Base-by-base conservation (phyloP, 257 asterid genomes). In the Solanum virginianum region DNA sequence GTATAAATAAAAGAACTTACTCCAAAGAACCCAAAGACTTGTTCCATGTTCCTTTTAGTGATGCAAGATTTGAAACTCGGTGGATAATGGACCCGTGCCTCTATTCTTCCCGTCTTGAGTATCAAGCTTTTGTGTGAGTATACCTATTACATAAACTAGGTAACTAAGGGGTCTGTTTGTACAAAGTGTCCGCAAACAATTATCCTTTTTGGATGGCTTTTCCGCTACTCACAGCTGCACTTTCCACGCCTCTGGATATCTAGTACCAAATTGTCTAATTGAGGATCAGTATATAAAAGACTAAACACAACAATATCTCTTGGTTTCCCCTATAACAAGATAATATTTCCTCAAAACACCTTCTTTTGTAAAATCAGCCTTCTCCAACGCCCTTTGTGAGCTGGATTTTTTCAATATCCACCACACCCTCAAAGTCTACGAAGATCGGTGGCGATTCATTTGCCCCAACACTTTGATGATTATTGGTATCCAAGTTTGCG, bases 351-450 rank as follows among this genome's bases (percentile, higher is more conserved):
- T 93, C 82, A 94, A 51, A 41, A 95, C 84, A 63, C 98, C 98
- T 86, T 95, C 98, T 32, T 86, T 91, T 26, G 9, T 57, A 45
- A 95, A 95, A 39, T 97, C 97, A 7, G 88, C 96, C 91, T 93
- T 95, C 88, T 92, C 95, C 93, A 94, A 4, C 75, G 94, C 96
- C 90, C 92, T 87, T 79, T 91, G 96, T 83, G 96, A 95, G 88
- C 94, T 82, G 85, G 36, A 81, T 94, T 93, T 95, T 93, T 24
- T 92, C 94, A 66, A 88, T 86, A 65, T 87, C 96, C 81, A 89
- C 96, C 77, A 95, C 80, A 83, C 92, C 98, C 90, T 94, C 93
- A 87, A 93, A 93, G 80, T 93, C 95, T 80, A 81, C 49, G 51
- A 91, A 95, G 49, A 90, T 91, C 6, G 86, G 97, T 91, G 39